Percentiles rank a stretch among this genome's conserved stretches.
Conservation (phyloP, 768 basidiomycete genomes). For the Holtermanniella nyarrowii region DNA sequence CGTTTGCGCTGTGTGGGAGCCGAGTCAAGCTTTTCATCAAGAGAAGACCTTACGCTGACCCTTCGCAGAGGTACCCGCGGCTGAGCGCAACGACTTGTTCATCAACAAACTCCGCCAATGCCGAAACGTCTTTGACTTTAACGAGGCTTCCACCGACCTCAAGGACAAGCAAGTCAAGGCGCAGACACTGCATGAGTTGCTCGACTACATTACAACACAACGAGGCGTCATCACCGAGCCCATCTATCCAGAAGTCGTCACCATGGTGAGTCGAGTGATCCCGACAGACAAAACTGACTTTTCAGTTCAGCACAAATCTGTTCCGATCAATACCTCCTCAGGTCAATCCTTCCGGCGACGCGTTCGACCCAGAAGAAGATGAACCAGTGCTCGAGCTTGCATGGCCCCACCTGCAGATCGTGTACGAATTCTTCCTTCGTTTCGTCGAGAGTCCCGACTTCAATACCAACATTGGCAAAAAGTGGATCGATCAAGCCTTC, state of each 20-base stretch:
- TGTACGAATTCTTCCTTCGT: slow-evolving; percentile 98
- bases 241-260: slow-evolving; percentile 97
- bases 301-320: slow-evolving; percentile 90
- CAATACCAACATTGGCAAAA: slow-evolving; percentile 94
- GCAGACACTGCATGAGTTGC: slow-evolving; percentile 92
- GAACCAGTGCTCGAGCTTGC: slow-evolving; percentile 97
- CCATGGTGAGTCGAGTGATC: slow-evolving; percentile 60
- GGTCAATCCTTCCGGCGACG: slow-evolving; percentile 95
- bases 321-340: slow-evolving; percentile 99
- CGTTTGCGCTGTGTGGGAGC: too few relatives aligned
- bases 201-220: slow-evolving; percentile 97
- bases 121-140: slow-evolving; percentile 95
- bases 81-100: slow-evolving; percentile 82
- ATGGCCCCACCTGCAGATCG: slow-evolving; percentile 98
- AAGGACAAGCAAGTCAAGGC: slow-evolving; percentile 98
- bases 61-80: slow-evolving; percentile 66
- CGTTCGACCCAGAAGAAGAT: slow-evolving; percentile 98
- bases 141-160: slow-evolving; percentile 89
- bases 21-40: too few relatives aligned
- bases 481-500: slow-evolving; percentile 91
- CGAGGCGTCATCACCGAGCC: slow-evolving; percentile 90
- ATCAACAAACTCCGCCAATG: slow-evolving; percentile 93
- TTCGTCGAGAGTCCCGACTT: slow-evolving; percentile 97
- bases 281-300: not conserved
- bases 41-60: too few relatives aligned